Evolutionary conservation across 2,329 filamentous ascomycete genomes (phyloP).

Genomic region (Aureobasidium pullulans): DNA sequence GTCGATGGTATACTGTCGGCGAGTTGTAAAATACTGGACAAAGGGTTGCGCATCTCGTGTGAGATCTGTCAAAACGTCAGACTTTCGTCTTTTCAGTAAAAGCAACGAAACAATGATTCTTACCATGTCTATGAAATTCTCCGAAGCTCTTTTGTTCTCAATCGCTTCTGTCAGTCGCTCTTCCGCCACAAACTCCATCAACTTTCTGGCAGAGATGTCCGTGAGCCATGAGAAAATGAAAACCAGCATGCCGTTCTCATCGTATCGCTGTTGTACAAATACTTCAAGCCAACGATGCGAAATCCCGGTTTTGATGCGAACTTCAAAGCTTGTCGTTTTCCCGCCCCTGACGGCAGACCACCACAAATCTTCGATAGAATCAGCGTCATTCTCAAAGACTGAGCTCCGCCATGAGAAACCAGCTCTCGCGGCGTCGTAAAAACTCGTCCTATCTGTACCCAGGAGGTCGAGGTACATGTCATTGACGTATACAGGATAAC

Average conservation of each 20-base stretch:
- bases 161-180: constrained; percentile 27
- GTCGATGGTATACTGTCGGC: constrained; percentile 35
- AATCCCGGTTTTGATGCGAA: neutral
- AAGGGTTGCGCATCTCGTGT: constrained; percentile 38
- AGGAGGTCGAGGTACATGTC: neutral
- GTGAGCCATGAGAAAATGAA: neutral
- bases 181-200: constrained; percentile 13
- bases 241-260: neutral
- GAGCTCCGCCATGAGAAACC: neutral
- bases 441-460: neutral
- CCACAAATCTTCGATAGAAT: neutral
- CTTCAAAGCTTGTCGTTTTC: neutral
- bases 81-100: neutral
- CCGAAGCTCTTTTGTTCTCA: constrained; percentile 28
- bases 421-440: neutral
- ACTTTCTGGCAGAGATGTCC: neutral
- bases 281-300: neutral
- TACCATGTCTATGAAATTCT: constrained; percentile 24
- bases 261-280: neutral
- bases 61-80: neutral
- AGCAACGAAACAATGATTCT: constrained; percentile 13
- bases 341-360: neutral
- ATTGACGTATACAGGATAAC: neutral
- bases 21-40: constrained; percentile 36
- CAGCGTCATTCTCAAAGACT: neutral